These are phyloP conservation scores for Myxozyma sirexii DNA, from an alignment of 805 yeast species.

Conservation along the genomic window DNA sequence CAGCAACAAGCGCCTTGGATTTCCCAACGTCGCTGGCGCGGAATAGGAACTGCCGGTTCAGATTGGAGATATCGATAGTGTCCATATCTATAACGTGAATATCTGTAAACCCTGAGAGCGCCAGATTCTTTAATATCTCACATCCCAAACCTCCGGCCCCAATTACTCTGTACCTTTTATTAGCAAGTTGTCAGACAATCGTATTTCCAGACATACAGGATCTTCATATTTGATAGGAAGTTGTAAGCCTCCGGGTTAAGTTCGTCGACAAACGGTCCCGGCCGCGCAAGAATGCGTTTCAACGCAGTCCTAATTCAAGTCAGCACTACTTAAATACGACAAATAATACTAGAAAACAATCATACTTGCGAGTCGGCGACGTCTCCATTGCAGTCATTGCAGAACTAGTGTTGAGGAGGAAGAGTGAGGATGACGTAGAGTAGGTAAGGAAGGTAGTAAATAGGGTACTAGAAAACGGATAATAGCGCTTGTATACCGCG, in stretches of 20 bases:
- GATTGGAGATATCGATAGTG: slow-evolving; percentile 73
- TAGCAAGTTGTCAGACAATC: background rate
- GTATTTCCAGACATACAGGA: slow-evolving; percentile 38
- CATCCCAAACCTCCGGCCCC: slow-evolving; percentile 90
- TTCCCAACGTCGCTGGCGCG: slow-evolving; percentile 61
- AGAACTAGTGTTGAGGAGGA: background rate
- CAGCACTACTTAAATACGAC: background rate
- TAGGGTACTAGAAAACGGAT: background rate
- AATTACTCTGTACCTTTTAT: slow-evolving; percentile 8
- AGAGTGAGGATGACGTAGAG: background rate
- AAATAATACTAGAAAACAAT: background rate
- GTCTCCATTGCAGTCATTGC: background rate
- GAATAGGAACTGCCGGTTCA: slow-evolving; percentile 76
- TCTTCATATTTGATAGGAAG: slow-evolving; percentile 39
- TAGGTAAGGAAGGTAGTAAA: background rate
- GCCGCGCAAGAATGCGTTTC: slow-evolving; percentile 35
- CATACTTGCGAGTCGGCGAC: slow-evolving; percentile 1
- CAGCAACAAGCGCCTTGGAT: slow-evolving; percentile 69
- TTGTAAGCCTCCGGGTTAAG: slow-evolving; percentile 41
- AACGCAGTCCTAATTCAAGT: slow-evolving; percentile 24
- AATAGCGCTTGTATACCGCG: too few relatives aligned
- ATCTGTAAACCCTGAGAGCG: slow-evolving; percentile 65
- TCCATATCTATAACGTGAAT: slow-evolving; percentile 81
- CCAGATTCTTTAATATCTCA: slow-evolving; percentile 73
- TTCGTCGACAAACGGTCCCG: slow-evolving; percentile 46